Evolutionary conservation across 2,329 filamentous ascomycete genomes (phyloP).

Genomic region (Coniochaeta sp.): DNA sequence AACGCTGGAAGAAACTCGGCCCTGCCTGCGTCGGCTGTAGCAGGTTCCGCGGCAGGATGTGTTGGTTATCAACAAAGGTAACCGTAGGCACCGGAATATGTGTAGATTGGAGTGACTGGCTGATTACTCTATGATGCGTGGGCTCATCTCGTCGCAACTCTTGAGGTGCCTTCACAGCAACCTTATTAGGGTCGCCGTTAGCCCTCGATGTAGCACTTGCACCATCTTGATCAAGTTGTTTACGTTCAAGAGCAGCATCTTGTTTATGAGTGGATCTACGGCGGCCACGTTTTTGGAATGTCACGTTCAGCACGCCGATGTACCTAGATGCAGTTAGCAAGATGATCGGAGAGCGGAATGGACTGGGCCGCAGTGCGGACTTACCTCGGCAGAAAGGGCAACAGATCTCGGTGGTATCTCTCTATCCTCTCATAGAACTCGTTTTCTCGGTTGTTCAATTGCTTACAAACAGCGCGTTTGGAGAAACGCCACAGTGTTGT

Average conservation of each 20-base stretch:
- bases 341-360: slow-evolving; percentile 2
- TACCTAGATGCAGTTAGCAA: slow-evolving; percentile 52
- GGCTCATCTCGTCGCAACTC: slow-evolving; percentile 11
- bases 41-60: slow-evolving; percentile 82
- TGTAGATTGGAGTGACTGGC: slow-evolving; percentile 67
- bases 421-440: slow-evolving; percentile 98
- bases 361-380: slow-evolving; percentile 20
- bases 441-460: slow-evolving; percentile 96
- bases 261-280: slow-evolving; percentile 50
- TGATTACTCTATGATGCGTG: slow-evolving; percentile 42
- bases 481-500: slow-evolving; percentile 96
- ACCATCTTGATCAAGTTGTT: slow-evolving; percentile 24
- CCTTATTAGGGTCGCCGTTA: slow-evolving; percentile 12
- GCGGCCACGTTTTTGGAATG: slow-evolving; percentile 77
- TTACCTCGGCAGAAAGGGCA: slow-evolving; percentile 84
- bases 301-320: slow-evolving; percentile 94
- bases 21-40: slow-evolving; percentile 50
- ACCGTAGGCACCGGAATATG: slow-evolving; percentile 74
- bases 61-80: slow-evolving; percentile 87
- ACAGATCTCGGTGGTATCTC: slow-evolving; percentile 77
- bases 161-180: slow-evolving; percentile 2
- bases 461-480: slow-evolving; percentile 90
- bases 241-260: slow-evolving; percentile 33
- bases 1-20: slow-evolving; percentile 22
- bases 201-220: slow-evolving; percentile 11